Conservation (phyloP, 306 rosid species). For the Vicia faba region DNA sequence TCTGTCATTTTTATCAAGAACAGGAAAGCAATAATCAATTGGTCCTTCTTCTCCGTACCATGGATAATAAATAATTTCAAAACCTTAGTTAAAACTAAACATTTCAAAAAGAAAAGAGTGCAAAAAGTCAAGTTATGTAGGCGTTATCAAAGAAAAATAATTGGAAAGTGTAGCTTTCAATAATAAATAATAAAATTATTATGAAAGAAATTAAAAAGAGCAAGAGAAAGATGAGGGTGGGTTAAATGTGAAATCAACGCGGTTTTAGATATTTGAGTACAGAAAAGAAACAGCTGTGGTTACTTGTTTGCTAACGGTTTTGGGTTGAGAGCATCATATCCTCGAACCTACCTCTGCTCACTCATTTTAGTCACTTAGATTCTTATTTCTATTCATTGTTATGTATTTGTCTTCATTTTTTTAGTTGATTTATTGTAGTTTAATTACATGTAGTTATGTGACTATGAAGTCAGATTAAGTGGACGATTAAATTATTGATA, state of each 20-base stretch:
- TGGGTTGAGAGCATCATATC: constrained; percentile 10
- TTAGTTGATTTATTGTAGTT: background rate
- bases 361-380: constrained; percentile 18
- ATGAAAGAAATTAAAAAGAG: background rate
- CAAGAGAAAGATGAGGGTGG: background rate
- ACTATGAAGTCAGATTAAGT: constrained; percentile 37
- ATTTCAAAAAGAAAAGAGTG: background rate
- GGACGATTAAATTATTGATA: background rate
- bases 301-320: constrained; percentile 32
- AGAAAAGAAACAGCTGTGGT: constrained; percentile 79
- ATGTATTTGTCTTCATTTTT: background rate
- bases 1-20: constrained; percentile 44
- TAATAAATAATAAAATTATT: background rate
- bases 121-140: constrained; percentile 61
- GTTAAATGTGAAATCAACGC: constrained; percentile 61
- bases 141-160: constrained; percentile 49
- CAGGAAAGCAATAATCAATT: constrained; percentile 15
- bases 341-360: constrained; percentile 59
- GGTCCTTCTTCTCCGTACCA: constrained; percentile 35
- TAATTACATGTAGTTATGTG: constrained; percentile 33
- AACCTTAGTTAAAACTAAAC: constrained; percentile 39
- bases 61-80: constrained; percentile 38
- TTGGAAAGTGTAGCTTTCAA: constrained; percentile 31
- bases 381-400: constrained; percentile 38
- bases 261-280: constrained; percentile 65